Evolutionary conservation across 2,329 filamentous ascomycete genomes (phyloP).

Genomic region (Trichophyton simii): DNA sequence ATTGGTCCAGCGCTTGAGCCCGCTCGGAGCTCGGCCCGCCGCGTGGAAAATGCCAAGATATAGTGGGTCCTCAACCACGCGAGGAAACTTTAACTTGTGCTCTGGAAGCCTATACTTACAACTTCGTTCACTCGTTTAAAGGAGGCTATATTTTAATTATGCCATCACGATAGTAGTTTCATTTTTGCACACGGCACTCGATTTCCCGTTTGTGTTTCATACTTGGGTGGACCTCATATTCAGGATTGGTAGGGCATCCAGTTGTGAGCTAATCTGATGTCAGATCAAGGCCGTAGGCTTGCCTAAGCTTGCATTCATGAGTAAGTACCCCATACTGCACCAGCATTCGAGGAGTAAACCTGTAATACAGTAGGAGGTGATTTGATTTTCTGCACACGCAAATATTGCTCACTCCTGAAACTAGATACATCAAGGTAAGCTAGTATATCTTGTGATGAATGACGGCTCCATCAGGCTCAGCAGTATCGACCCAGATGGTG

Average conservation of each 20-base stretch:
- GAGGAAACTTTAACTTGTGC: not conserved
- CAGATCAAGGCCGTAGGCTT: not conserved
- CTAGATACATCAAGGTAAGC: not conserved
- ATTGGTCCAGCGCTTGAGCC: not conserved
- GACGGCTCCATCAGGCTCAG: not conserved
- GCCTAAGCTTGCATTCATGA: not conserved
- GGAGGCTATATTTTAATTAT: not conserved
- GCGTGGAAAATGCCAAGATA: not conserved
- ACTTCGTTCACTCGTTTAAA: not conserved
- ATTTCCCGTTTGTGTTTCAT: not conserved
- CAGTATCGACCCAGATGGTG: not conserved
- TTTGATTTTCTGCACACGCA: not conserved
- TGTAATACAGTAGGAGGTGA: not conserved
- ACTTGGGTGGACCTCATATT: not conserved
- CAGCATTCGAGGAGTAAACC: not conserved
- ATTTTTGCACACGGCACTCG: not conserved
- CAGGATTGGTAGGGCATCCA: not conserved
- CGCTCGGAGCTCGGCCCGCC: slow-evolving; percentile 2
- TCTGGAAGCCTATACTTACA: not conserved
- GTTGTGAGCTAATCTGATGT: not conserved
- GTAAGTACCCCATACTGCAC: not conserved
- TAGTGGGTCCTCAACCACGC: not conserved
- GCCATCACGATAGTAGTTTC: not conserved
- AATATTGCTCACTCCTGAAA: not conserved
- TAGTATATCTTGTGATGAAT: not conserved